phyloP scores from a whole-genome alignment of 2,329 filamentous ascomycete species.

The Neofusicoccum laricinum region DNA sequence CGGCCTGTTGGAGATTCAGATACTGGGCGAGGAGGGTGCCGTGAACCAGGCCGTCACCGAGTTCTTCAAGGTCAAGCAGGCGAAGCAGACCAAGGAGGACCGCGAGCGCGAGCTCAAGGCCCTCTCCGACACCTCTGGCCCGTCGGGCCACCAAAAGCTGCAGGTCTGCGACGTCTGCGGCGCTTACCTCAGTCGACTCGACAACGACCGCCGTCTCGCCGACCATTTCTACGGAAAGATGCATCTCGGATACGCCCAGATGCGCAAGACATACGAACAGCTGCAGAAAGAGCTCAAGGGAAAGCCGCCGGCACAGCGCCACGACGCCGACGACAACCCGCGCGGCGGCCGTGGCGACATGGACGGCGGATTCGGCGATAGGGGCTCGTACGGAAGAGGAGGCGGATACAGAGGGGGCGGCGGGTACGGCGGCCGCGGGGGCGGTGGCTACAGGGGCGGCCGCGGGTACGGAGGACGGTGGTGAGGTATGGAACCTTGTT shows the following conservation, averaged over 20 bases:
- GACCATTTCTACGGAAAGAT: constrained; percentile 99
- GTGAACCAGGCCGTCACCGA: constrained; percentile 83
- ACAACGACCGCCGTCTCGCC: constrained; percentile 89
- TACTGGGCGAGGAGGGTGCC: constrained; percentile 76
- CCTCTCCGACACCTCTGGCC: constrained; percentile 86
- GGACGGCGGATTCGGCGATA: constrained; percentile 30
- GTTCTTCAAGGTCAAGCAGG: constrained; percentile 78
- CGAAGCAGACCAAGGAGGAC: constrained; percentile 77
- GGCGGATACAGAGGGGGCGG: constrained; percentile 27
- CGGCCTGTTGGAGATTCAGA: constrained; percentile 79
- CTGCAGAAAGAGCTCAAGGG: constrained; percentile 84
- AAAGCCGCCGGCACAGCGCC: constrained; percentile 57
- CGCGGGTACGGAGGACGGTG: constrained; percentile 11
- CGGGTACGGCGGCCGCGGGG: constrained; percentile 50
- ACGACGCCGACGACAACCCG: constrained; percentile 18
- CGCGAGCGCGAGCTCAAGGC: constrained; percentile 85
- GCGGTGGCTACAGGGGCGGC: constrained; percentile 18
- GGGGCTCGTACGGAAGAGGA: constrained; percentile 43
- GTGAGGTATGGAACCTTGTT: constrained; percentile 16
- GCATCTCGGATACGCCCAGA: constrained; percentile 96
- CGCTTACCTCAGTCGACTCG: constrained; percentile 84
- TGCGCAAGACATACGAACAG: constrained; percentile 89
- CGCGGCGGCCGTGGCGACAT: constrained; percentile 42
- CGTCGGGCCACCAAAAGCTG: constrained; percentile 92
- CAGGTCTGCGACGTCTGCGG: constrained; percentile 99